Evolutionary conservation across 2,329 filamentous ascomycete species (phyloP).

Genomic region (Fusarium papillatum): DNA sequence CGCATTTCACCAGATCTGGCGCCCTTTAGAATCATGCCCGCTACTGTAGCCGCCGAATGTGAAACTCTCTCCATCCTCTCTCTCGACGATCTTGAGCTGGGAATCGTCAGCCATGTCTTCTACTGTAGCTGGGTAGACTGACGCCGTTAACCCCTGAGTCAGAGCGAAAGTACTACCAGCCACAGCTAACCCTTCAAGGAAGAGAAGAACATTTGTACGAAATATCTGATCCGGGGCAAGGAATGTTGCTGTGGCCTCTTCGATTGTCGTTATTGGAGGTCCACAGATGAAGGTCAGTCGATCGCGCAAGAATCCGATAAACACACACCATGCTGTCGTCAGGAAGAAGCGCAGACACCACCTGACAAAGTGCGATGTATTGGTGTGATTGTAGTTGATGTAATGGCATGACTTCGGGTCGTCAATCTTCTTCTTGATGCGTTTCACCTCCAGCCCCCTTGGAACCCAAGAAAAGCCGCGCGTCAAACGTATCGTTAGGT

Average conservation of each 20-base stretch:
- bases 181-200: constrained; percentile 21
- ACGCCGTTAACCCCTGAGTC: constrained; percentile 40
- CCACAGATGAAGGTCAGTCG: constrained; percentile 17
- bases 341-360: constrained; percentile 11
- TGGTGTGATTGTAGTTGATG: constrained; percentile 32
- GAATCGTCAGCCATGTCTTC: background rate
- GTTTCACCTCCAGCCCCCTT: background rate
- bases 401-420: constrained; percentile 26
- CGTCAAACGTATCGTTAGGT: background rate
- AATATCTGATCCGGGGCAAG: background rate
- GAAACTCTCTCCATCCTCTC: constrained; percentile 40
- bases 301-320: constrained; percentile 21
- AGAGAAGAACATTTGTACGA: constrained; percentile 9
- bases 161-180: constrained; percentile 28
- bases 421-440: constrained; percentile 35
- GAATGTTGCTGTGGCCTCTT: background rate
- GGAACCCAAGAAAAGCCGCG: background rate
- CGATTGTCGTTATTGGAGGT: background rate
- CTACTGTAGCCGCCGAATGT: constrained; percentile 31
- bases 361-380: background rate
- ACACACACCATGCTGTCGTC: constrained; percentile 23
- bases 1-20: background rate
- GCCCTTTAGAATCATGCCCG: constrained; percentile 41
- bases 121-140: background rate
- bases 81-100: constrained; percentile 33